A percentile compares a stretch with the other conserved stretches of the same genome.
These are phyloP conservation scores for Phlebopus sp. DNA, from an alignment of 1,284 basidiomycete genomes.

Conservation along the genomic window DNA sequence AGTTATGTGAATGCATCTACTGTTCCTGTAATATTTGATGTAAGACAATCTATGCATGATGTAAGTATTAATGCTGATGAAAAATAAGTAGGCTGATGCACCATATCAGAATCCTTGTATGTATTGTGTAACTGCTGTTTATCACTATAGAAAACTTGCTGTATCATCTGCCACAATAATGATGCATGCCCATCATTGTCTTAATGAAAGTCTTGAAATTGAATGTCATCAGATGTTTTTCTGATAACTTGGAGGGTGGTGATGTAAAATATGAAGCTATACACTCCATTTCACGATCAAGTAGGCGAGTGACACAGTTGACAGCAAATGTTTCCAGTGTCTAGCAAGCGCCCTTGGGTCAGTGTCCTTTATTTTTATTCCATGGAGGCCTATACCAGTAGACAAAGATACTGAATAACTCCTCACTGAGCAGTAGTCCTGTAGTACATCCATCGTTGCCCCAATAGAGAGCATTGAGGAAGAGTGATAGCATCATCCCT, in stretches of 20 bases:
- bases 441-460: not conserved
- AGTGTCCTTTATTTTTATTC: not conserved
- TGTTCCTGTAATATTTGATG: not conserved
- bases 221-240: not conserved
- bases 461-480: conserved; percentile 1
- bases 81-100: not conserved
- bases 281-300: not conserved
- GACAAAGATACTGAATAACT: not conserved
- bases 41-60: not conserved
- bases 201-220: not conserved
- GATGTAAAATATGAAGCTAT: not conserved
- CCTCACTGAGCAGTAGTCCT: not conserved
- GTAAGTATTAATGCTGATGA: not conserved
- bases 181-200: not conserved
- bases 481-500: not conserved
- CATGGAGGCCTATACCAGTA: not conserved
- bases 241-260: not conserved
- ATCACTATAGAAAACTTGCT: not conserved
- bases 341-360: not conserved
- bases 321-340: not conserved
- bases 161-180: not conserved
- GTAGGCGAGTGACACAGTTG: not conserved
- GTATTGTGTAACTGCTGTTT: not conserved
- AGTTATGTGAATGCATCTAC: not conserved
- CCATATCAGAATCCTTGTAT: not conserved